Conservation (phyloP, 139 green algal genomes). For the Nannochloris sp. region DNA sequence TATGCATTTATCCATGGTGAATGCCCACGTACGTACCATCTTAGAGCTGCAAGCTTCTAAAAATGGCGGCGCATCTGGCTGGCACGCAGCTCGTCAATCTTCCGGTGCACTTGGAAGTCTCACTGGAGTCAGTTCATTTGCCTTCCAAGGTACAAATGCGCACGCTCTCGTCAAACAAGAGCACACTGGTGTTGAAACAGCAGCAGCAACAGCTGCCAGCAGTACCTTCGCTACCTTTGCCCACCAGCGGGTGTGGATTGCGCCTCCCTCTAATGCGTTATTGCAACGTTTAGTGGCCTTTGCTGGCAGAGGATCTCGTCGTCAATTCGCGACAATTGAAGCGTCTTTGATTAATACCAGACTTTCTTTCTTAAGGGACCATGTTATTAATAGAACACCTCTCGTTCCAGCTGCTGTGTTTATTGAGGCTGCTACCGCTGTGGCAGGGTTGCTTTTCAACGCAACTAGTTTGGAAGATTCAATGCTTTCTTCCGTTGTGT, state of each 20-base stretch:
- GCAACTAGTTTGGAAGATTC: background rate
- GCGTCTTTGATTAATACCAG: conserved; percentile 17
- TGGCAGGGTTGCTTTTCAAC: conserved; percentile 12
- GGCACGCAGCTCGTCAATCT: conserved; percentile 13
- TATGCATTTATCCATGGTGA: conserved; percentile 15
- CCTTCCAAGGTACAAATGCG: conserved; percentile 70
- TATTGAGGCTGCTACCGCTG: conserved; percentile 45
- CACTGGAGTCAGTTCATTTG: conserved; percentile 56
- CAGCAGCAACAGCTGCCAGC: background rate
- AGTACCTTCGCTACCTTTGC: background rate
- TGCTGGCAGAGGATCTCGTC: background rate
- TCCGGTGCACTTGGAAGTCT: background rate
- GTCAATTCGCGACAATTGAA: conserved; percentile 17
- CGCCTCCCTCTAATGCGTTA: conserved; percentile 35
- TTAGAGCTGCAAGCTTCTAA: conserved; percentile 21
- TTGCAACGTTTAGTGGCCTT: conserved; percentile 6
- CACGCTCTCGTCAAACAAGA: conserved; percentile 36
- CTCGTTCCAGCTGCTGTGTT: conserved; percentile 62
- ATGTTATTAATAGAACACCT: conserved; percentile 41
- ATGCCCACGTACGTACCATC: conserved; percentile 24
- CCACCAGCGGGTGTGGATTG: conserved; percentile 18
- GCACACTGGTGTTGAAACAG: background rate
- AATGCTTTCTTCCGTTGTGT: conserved; percentile 1
- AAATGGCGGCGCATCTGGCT: conserved; percentile 1
- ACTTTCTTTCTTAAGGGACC: conserved; percentile 60